Percentiles rank a stretch among this genome's conserved stretches.
Conservation (phyloP, 2,329 filamentous ascomycete genomes). For the Calonectria multiphialidica region DNA sequence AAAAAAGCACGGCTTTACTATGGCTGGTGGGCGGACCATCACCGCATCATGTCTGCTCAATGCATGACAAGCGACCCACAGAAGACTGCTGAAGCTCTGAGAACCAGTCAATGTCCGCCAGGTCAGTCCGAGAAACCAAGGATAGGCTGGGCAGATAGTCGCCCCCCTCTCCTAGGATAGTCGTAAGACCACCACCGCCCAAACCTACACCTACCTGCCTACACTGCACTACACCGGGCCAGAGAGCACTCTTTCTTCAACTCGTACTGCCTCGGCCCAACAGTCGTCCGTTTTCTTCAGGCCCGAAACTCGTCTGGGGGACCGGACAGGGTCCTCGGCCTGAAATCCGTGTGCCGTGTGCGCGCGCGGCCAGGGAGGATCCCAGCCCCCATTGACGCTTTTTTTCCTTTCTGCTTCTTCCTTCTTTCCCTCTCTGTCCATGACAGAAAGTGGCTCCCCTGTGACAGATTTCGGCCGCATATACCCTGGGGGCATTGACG, state of each 20-base stretch:
- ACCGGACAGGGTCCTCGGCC: neutral
- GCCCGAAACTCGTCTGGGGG: neutral
- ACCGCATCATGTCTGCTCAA: neutral
- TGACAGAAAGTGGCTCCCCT: neutral
- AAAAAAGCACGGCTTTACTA: slow-evolving; percentile 1
- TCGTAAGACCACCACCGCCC: neutral
- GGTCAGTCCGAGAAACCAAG: slow-evolving; percentile 10
- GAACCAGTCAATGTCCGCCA: slow-evolving; percentile 6
- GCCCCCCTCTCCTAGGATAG: neutral
- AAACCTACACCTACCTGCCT: neutral
- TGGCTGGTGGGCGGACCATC: neutral
- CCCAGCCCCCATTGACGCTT: neutral
- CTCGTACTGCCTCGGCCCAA: slow-evolving; percentile 7
- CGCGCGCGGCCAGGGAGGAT: neutral
- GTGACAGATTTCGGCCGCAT: neutral
- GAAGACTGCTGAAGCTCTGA: neutral
- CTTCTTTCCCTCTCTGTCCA: neutral
- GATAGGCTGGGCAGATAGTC: slow-evolving; percentile 6
- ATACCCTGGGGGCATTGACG: slow-evolving; percentile 3
- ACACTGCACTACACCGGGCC: no score
- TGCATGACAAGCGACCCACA: slow-evolving; percentile 18
- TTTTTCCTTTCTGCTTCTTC: neutral
- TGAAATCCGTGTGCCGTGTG: neutral
- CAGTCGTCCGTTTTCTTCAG: slow-evolving; percentile 1
- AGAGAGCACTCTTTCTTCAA: slow-evolving; percentile 8